Base-by-base conservation (phyloP, 1,284 basidiomycete species). In the Trichosporon ovoides region DNA sequence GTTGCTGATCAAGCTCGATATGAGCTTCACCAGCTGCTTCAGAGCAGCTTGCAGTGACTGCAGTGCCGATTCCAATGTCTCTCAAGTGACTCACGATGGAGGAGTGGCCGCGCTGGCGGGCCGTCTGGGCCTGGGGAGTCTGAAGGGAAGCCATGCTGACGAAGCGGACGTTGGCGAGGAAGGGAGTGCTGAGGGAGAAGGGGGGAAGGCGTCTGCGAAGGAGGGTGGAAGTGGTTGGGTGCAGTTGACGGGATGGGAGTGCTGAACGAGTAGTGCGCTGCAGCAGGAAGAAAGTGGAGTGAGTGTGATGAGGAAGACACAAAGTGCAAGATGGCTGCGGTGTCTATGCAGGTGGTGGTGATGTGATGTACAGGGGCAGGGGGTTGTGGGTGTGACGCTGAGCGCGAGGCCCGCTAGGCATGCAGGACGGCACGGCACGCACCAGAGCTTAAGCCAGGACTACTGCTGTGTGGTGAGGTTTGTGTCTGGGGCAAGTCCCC, bases 51-150 rank as follows among this genome's bases (percentile, higher is more conserved):
- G 24, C 22, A 40, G 38, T 20, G 18, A 48, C n/a, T 53, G 38
- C 16, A 54, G n/a, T n/a, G n/a, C n/a, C n/a, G n/a, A n/a, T n/a
- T n/a, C n/a, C n/a, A n/a, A n/a, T n/a, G n/a, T n/a, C n/a, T n/a
- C n/a, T n/a, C n/a, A n/a, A 31, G 28, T 5, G 28, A 70, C 78
- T 54, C 60, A 79, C 78, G 72, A 79, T 78, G 59, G 74, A 72
- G 53, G 78, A 77, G 57, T 74, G 72, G 56, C 76, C 78, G 62
- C 78, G 70, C 57, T 72, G 71, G 62, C 78, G 72, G 55, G 66
- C 59, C 20, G 70, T 65, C 48, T 67, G 60, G 56, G 74, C 69
- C 51, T 66, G 53, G 16, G 33, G 68, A 58, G 59, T 67, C 52
- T 24, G 66, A 59, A 73, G 69, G 49, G 62, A 56, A 33, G 67